Evolutionary conservation across 1,284 basidiomycete genomes (phyloP).

Genomic region (Apiotrichum gamsii): DNA sequence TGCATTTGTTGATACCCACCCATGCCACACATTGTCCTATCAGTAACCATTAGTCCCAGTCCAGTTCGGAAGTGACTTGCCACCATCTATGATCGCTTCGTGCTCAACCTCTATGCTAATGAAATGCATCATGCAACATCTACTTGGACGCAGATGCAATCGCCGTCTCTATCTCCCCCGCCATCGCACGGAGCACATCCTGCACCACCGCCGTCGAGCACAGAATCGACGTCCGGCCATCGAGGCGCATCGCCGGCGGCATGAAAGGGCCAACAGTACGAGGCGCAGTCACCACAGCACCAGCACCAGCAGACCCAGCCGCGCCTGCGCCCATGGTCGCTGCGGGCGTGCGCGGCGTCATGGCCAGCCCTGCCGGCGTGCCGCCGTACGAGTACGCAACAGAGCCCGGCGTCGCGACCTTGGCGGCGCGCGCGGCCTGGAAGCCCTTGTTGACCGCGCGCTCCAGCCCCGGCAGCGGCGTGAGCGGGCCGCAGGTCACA

Average conservation of each 20-base stretch:
- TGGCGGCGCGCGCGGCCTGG: slow-evolving; percentile 12
- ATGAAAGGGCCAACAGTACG: not conserved
- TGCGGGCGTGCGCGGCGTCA: not conserved
- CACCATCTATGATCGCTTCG: too few relatives aligned
- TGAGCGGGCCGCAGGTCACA: slow-evolving; percentile 24
- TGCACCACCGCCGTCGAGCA: slow-evolving; percentile 9
- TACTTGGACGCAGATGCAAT: slow-evolving; percentile 8
- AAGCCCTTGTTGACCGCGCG: slow-evolving; percentile 17
- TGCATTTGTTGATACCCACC: too few relatives aligned
- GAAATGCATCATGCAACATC: slow-evolving; percentile 5
- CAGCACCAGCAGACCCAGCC: not conserved
- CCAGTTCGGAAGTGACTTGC: too few relatives aligned
- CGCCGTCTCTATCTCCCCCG: slow-evolving; percentile 12
- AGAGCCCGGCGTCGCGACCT: slow-evolving; percentile 7
- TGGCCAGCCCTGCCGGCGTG: not conserved
- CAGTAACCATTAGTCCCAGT: too few relatives aligned
- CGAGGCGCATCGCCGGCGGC: slow-evolving; percentile 11
- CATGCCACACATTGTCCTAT: too few relatives aligned
- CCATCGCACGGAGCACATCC: slow-evolving; percentile 15
- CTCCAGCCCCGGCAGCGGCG: slow-evolving; percentile 18
- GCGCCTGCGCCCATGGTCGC: not conserved
- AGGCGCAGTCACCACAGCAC: not conserved
- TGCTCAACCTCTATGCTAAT: slow-evolving; percentile 5
- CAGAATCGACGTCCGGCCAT: slow-evolving; percentile 9
- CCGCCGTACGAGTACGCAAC: not conserved